Evolutionary conservation across 306 rosid species (phyloP).

Genomic region (Cicer cuneatum): DNA sequence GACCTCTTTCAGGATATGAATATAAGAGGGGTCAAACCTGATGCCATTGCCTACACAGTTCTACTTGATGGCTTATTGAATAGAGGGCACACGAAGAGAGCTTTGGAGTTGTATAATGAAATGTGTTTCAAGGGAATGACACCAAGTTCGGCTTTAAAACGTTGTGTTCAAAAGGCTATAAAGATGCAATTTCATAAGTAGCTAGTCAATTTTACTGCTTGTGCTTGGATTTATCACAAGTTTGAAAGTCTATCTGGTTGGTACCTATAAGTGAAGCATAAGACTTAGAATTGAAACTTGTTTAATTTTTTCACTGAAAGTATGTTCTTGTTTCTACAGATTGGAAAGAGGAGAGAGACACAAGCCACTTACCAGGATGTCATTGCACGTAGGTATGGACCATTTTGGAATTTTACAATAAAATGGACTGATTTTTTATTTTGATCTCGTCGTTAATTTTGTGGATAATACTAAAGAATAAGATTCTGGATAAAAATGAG

Average conservation of each 20-base stretch:
- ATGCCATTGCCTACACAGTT: slow-evolving; percentile 74
- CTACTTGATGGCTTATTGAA: slow-evolving; percentile 63
- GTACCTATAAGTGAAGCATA: slow-evolving; percentile 38
- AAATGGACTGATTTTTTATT: no score
- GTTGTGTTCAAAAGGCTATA: slow-evolving; percentile 62
- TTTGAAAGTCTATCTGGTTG: slow-evolving; percentile 24
- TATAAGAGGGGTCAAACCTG: slow-evolving; percentile 69
- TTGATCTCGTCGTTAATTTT: no score
- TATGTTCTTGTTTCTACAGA: slow-evolving; percentile 36
- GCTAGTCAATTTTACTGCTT: slow-evolving; percentile 30
- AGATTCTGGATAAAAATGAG: no score
- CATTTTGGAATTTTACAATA: no score
- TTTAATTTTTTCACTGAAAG: slow-evolving; percentile 38
- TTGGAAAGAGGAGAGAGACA: slow-evolving; percentile 25
- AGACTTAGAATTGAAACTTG: slow-evolving; percentile 20
- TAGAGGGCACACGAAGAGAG: slow-evolving; percentile 53
- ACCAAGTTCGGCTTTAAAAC: slow-evolving; percentile 56
- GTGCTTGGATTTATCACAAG: slow-evolving; percentile 33
- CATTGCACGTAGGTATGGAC: slow-evolving; percentile 33
- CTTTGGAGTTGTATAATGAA: slow-evolving; percentile 52
- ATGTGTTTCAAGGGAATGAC: slow-evolving; percentile 64
- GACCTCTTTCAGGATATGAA: slow-evolving; percentile 73
- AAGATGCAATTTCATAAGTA: slow-evolving; percentile 51
- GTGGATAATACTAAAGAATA: no score
- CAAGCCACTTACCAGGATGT: slow-evolving; percentile 29